phyloP scores from a whole-genome alignment of 768 basidiomycete species.

The Lentinula boryana region DNA sequence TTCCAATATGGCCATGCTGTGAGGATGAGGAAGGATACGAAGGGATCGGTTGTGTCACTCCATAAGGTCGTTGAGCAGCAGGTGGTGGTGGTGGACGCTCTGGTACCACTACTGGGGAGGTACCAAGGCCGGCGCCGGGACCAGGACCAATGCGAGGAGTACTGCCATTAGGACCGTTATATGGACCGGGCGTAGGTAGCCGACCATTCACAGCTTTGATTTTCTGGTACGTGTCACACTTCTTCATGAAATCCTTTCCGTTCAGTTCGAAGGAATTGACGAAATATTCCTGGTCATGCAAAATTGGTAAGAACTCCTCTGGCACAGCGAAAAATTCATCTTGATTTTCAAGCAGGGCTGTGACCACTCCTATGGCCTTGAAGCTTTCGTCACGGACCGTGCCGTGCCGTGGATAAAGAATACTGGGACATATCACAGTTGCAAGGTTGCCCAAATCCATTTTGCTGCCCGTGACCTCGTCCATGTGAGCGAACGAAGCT shows the following conservation, averaged over 20 bases:
- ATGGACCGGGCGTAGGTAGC: constrained; percentile 28
- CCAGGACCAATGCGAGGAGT: constrained; percentile 28
- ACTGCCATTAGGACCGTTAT: constrained; percentile 30
- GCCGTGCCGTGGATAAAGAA: constrained; percentile 85
- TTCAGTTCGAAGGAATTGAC: constrained; percentile 82
- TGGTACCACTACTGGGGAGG: constrained; percentile 22
- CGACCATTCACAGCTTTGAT: constrained; percentile 59
- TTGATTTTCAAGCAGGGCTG: constrained; percentile 83
- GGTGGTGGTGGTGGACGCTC: constrained; percentile 42
- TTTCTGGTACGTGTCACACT: constrained; percentile 86
- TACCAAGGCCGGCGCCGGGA: constrained; percentile 8
- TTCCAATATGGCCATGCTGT: constrained; percentile 40
- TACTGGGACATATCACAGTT: constrained; percentile 97
- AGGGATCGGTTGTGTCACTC: constrained; percentile 35
- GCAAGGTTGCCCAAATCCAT: constrained; percentile 97
- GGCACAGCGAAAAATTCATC: constrained; percentile 97
- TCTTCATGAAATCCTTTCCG: constrained; percentile 93
- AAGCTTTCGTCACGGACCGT: constrained; percentile 93
- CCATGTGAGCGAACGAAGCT: constrained; percentile 96
- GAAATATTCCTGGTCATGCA: constrained; percentile 92
- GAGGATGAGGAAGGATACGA: constrained; percentile 36
- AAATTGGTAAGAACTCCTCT: constrained; percentile 77
- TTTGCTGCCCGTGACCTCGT: constrained; percentile 95
- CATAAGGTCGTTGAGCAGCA: constrained; percentile 32
- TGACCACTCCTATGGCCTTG: constrained; percentile 79